Base-by-base conservation (phyloP, 2,329 filamentous ascomycete species). In the Zalaria sp. region DNA sequence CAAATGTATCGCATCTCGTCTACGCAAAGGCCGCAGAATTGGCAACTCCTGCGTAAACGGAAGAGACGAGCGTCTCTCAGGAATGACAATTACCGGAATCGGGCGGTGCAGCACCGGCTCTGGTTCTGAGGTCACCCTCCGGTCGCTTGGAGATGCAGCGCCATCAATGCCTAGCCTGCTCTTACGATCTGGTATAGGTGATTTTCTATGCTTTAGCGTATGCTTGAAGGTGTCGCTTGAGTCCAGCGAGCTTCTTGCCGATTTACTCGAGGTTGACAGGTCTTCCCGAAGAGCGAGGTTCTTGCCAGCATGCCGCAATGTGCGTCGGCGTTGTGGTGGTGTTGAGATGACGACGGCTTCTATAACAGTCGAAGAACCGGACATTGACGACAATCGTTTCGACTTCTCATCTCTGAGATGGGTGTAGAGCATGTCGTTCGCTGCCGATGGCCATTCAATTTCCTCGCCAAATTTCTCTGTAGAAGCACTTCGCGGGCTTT, bases 281-380 rank as follows among this genome's bases (percentile, higher is more conserved):
- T 63, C 65, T 39, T 64, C 66, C 18, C 68, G 65, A 31, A 74
- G 57, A 3, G 71, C 72, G 43, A 64, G 54, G 45, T 70, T 70
- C 54, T 69, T 75, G 37, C 66, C 68, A 4, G 66, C 67, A 51
- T 76, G 73, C 39, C 73, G 68, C 39, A 77, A 55, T 1, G 63
- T 67, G 34, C 58, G 60, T 40, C 56, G 61, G 32, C 62, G 57
- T 45, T 61, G 64, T 34, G 63, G 67, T 3, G 68, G 66, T 10
- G 64, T 64, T 11, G 71, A 62, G 36, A 75, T 64, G 27, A 77
- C 71, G 51, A 72, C 63, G 8, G 69, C 73, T 57, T 74, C 62
- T 5, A 65, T 71, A 10, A 76, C 61, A 0, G 71, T 73, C 4
- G 73, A 76, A 7, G 66, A 63, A 25, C 65, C 65, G 3, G 73